phyloP scores from a whole-genome alignment of 768 basidiomycete species.

The Collybiopsis confluens region DNA sequence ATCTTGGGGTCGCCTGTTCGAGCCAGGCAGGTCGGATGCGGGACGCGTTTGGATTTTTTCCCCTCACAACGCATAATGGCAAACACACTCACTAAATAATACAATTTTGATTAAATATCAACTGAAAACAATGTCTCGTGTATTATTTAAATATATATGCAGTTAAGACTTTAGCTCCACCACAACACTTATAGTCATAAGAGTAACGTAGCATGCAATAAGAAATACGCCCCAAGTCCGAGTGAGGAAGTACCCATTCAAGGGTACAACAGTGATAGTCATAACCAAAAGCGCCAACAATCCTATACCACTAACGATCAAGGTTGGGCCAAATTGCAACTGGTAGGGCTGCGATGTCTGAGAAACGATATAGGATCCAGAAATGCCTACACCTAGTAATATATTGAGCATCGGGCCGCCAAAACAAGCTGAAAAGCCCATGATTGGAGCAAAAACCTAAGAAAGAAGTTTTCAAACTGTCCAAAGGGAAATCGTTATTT shows the following conservation, averaged over 20 bases:
- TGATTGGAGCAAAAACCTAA: constrained; percentile 82
- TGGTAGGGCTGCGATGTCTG: constrained; percentile 58
- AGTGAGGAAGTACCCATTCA: constrained; percentile 78
- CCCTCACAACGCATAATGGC: too few species aligned
- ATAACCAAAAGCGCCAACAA: constrained; percentile 70
- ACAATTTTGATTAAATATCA: too few species aligned
- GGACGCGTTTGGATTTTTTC: too few species aligned
- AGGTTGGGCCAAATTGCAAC: constrained; percentile 78
- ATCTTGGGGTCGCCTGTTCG: constrained; percentile 62
- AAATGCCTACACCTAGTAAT: constrained; percentile 85
- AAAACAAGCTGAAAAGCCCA: constrained; percentile 95
- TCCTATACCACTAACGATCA: constrained; percentile 80
- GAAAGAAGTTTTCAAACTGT: neutral
- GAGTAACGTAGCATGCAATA: constrained; percentile 63
- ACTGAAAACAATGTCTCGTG: too few species aligned
- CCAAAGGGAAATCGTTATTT: neutral
- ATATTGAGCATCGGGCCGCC: constrained; percentile 93
- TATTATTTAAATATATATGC: neutral
- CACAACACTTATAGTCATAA: constrained; percentile 77
- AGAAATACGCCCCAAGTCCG: constrained; percentile 80
- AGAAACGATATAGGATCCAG: constrained; percentile 80
- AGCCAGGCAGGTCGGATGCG: constrained; percentile 58
- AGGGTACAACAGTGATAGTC: constrained; percentile 81
- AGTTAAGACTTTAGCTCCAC: constrained; percentile 57
- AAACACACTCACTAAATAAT: too few species aligned